Evolutionary conservation across 345 rosid genomes (phyloP).

Genomic region (Anastatica hierochuntica): DNA sequence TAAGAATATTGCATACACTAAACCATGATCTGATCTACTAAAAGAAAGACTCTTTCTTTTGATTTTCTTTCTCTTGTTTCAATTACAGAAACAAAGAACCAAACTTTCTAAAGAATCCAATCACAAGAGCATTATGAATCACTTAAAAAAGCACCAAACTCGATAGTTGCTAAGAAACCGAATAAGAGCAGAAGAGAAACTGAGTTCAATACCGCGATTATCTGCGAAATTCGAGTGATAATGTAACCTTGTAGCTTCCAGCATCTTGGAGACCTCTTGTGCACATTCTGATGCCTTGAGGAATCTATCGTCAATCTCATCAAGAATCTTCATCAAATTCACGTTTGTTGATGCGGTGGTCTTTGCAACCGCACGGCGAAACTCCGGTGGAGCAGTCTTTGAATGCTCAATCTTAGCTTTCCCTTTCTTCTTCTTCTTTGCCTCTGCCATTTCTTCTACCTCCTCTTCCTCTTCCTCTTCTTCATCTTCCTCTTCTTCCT

Average conservation of each 20-base stretch:
- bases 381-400: constrained; percentile 47
- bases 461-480: background rate
- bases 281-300: constrained; percentile 76
- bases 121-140: too few relatives aligned
- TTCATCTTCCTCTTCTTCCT: too few relatives aligned
- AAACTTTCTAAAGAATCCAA: too few relatives aligned
- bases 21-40: too few relatives aligned
- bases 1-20: too few relatives aligned
- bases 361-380: constrained; percentile 33
- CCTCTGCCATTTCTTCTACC: constrained; percentile 23
- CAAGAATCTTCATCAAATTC: constrained; percentile 58
- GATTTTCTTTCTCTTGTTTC: too few relatives aligned
- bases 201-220: constrained; percentile 53
- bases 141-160: too few relatives aligned
- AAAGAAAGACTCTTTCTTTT: too few relatives aligned
- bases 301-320: constrained; percentile 72
- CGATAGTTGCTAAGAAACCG: too few relatives aligned
- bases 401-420: constrained; percentile 49
- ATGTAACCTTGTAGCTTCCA: constrained; percentile 86
- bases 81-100: background rate
- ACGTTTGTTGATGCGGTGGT: constrained; percentile 21
- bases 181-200: too few relatives aligned
- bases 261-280: constrained; percentile 73
- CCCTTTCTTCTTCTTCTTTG: constrained; percentile 24
- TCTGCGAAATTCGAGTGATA: constrained; percentile 94